These are phyloP conservation scores for Lagenaria siceraria DNA, from an alignment of 306 rosid species.

Conservation along the genomic window DNA sequence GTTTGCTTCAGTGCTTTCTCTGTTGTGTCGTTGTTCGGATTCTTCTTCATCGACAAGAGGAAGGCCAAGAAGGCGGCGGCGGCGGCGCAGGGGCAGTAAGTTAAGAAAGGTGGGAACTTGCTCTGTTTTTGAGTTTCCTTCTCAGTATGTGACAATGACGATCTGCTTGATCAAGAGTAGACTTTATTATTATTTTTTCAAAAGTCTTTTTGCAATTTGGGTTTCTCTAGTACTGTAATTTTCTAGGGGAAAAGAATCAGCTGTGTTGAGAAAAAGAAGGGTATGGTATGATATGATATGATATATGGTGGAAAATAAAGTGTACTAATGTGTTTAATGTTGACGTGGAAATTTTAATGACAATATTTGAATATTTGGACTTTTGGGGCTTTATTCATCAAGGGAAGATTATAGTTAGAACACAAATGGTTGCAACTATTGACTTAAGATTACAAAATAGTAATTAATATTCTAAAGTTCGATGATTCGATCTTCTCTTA, in stretches of 20 bases:
- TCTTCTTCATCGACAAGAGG: constrained; percentile 57
- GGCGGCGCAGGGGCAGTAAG: background rate
- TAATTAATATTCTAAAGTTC: no score
- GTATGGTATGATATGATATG: background rate
- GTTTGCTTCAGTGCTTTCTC: constrained; percentile 80
- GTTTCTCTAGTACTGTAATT: background rate
- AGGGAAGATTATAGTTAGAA: background rate
- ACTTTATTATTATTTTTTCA: background rate
- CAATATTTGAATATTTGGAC: background rate
- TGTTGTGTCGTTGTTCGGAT: constrained; percentile 37
- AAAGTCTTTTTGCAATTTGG: background rate
- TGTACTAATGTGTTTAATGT: background rate
- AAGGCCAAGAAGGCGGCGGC: constrained; percentile 22
- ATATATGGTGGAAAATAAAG: background rate
- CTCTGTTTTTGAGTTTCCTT: background rate
- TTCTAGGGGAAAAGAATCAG: background rate
- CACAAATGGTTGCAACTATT: background rate
- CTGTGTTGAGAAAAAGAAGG: background rate
- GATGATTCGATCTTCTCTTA: no score
- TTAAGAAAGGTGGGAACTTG: background rate
- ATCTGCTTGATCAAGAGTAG: background rate
- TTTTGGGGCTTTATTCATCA: background rate
- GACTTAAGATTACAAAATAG: no score
- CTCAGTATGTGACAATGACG: background rate
- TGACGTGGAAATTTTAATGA: background rate